These are phyloP conservation scores for Coemansia sp. DNA, from an alignment of 192 early-diverging fungal genomes.

Conservation along the genomic window DNA sequence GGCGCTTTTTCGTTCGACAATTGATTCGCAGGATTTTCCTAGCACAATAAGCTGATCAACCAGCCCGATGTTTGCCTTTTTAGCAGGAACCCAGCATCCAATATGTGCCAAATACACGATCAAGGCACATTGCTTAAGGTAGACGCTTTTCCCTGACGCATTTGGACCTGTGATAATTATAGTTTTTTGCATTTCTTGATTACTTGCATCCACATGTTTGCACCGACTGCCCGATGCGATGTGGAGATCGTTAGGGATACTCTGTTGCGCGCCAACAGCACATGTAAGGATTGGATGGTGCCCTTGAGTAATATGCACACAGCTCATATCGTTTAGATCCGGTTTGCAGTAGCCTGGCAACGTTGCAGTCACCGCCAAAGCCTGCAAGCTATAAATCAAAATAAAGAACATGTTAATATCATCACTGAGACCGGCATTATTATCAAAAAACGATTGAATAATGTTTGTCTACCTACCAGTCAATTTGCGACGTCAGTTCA, in stretches of 20 bases:
- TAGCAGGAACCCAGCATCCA: conserved; percentile 87
- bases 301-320: conserved; percentile 30
- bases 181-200: conserved; percentile 34
- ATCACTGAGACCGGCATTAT: not conserved
- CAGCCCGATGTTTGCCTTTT: conserved; percentile 66
- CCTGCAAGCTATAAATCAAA: conserved; percentile 25
- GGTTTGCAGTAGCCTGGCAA: conserved; percentile 32
- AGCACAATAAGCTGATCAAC: conserved; percentile 76
- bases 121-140: conserved; percentile 74
- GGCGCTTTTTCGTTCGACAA: conserved; percentile 26
- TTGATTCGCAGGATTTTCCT: conserved; percentile 41
- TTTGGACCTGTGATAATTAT: conserved; percentile 83
- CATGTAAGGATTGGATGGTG: conserved; percentile 51
- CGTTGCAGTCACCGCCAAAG: conserved; percentile 20
- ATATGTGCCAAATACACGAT: conserved; percentile 89
- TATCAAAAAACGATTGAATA: not conserved
- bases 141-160: conserved; percentile 77
- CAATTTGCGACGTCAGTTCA: conserved; percentile 36
- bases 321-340: conserved; percentile 6
- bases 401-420: not conserved
- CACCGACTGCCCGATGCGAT: conserved; percentile 42
- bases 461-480: conserved; percentile 52
- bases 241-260: conserved; percentile 72
- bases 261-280: conserved; percentile 62
- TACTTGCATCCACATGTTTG: not conserved